Percentiles rank a stretch among this genome's conserved stretches.
These are phyloP conservation scores for Musa balbisiana DNA, from an alignment of 202 grass and related monocot species.

Conservation along the genomic window DNA sequence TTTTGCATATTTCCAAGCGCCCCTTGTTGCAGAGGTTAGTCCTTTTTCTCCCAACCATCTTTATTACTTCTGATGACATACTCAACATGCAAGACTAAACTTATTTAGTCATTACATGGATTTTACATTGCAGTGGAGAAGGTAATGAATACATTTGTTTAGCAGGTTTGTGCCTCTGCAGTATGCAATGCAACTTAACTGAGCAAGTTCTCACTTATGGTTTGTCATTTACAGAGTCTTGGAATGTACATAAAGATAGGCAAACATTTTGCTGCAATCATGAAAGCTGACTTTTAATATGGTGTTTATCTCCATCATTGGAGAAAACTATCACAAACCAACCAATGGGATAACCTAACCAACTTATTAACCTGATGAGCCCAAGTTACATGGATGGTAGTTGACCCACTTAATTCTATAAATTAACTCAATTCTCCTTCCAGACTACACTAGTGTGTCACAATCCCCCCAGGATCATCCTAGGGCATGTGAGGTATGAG, in stretches of 20 bases:
- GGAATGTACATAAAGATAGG: neutral
- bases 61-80: neutral
- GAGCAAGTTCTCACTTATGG: neutral
- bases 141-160: neutral
- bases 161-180: neutral
- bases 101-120: neutral
- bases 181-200: neutral
- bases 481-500: too few relatives aligned
- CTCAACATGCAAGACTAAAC: neutral
- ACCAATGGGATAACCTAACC: too few relatives aligned
- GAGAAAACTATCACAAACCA: too few relatives aligned
- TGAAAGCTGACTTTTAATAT: too few relatives aligned
- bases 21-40: slow-evolving; percentile 83
- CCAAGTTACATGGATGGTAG: too few relatives aligned
- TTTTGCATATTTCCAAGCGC: slow-evolving; percentile 63
- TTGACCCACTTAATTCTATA: too few relatives aligned
- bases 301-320: too few relatives aligned
- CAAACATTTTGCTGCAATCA: neutral
- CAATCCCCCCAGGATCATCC: too few relatives aligned
- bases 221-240: neutral
- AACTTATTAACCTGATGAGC: too few relatives aligned
- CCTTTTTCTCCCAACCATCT: neutral
- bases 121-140: neutral
- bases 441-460: too few relatives aligned
- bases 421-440: too few relatives aligned